Base-by-base conservation (phyloP, 2,329 filamentous ascomycete genomes). In the Colletotrichum brevisporum region DNA sequence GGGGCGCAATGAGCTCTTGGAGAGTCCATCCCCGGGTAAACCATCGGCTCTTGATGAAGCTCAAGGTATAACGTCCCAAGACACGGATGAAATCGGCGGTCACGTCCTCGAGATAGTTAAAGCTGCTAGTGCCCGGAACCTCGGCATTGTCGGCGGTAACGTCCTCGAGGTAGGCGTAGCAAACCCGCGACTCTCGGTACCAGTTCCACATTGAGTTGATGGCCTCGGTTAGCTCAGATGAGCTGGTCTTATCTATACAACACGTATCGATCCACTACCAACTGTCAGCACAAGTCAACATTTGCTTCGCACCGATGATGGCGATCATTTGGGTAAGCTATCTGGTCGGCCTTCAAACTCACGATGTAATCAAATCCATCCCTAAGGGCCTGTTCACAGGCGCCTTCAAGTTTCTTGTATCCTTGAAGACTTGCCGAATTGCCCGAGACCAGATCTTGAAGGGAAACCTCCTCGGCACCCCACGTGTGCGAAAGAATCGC, bases 401-500 rank as follows among this genome's bases (percentile, higher is more conserved):
- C 50, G 6, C 53, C 39, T 6, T 60, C 43, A 15, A 71, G 48
- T 47, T 73, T 71, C 8, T 16, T 4, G 21, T 63, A 69, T 27
- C 72, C 71, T 5, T 13, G 27, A 8, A 36, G 27, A 15, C 18
- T 26, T 5, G n/a, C 48, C 21, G 18, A n/a, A 13, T 47, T 47
- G 21, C 48, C 48, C 6, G 48, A 51, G 15, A 51, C 18, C 6
- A 75, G 63, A n/a, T 75, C 72, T 15, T 72, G 67, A 47, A 72
- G 73, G 2, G 58, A 57, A 41, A 76, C 72, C 27, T 76, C 75
- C 16, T 70, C 70, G 2, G 65, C 51, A 2, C 67, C 75, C 74
- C 74, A 77, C 2, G 71, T 75, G 59, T 77, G 75, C 10, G 74
- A 76, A 6, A 75, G 69, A 8, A 74, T 75, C 2, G 73, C 73